Evolutionary conservation across 371 early-diverging fungal genomes (phyloP), one percentile per base, ranked within the genome.

Genomic region (Dinochytrium kinnereticum): DNA sequence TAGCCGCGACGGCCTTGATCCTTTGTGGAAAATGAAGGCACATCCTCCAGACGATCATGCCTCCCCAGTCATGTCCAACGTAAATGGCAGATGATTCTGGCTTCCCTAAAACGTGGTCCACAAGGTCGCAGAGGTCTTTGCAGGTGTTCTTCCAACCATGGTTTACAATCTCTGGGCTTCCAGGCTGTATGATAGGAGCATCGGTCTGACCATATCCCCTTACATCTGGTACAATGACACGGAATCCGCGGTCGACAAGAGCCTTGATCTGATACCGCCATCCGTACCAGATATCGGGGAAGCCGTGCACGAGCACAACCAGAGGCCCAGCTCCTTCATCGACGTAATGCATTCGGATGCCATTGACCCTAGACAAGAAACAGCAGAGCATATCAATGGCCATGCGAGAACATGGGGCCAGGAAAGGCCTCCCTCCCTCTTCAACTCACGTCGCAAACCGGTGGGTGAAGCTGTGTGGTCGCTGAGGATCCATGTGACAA

Each of bases 1-100:
- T 82, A 57, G 87, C 82, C 30, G 84, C 88, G 51, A 92, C 83
- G 24, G 90, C 90, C 2, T 65, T 71, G 19, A 91, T 87, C 21
- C 90, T 85, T 0, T 89, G 81, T 15, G 94, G 91, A 69, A 88
- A 83, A 77, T 87, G 89, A 66, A 90, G 83, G 15, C 86, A 84
- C 69, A 91, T 87, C 15, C 92, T 81, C 92, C 92, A 93, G 37
- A 81, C 91, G 17, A 86, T 64, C 36, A 81, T 67, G 73, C 91
- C 93, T 67, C 93, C 93, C 89, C 92, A 93, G 77, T 93, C 93
- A 75, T 93, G 93, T 33, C 91, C 92, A 44, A 91, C 72, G 26
- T 90, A 85, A 0, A 89, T 87, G 19, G 89, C 88, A n/a, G 83
- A 86, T 24, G 90, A 66, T 10, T 51, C 49, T 34, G 71, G 78